These are phyloP conservation scores for Suillus placidus DNA, from an alignment of 768 basidiomycete genomes.

Conservation along the genomic window DNA sequence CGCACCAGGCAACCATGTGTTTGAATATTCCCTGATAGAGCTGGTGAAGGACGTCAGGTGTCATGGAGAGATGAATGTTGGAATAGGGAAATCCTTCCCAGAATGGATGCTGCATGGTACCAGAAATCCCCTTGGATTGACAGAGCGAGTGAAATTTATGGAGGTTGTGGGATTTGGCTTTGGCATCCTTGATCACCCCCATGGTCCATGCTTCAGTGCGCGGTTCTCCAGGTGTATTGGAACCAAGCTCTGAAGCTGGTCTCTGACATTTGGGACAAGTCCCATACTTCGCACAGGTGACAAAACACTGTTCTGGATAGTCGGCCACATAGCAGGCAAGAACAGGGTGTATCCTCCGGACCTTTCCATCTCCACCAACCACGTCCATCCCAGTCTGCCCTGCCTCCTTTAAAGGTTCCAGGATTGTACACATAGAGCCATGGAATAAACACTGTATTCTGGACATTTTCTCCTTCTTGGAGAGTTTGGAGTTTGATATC, in stretches of 20 bases:
- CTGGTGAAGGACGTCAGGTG: conserved; percentile 31
- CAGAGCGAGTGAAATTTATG: no score
- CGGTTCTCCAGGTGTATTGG: no score
- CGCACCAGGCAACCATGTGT: conserved; percentile 28
- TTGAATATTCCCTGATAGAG: conserved; percentile 32
- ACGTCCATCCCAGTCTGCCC: conserved; percentile 36
- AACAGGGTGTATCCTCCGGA: conserved; percentile 27
- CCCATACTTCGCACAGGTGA: not conserved
- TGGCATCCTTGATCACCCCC: no score
- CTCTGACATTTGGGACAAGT: conserved; percentile 12
- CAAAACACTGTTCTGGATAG: conserved; percentile 25
- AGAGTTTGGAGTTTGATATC: not conserved
- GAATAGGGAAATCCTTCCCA: conserved; percentile 19
- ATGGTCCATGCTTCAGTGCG: no score
- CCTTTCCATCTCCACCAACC: conserved; percentile 38
- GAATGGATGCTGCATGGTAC: no score
- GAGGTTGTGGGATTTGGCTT: no score
- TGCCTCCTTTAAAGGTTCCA: conserved; percentile 34
- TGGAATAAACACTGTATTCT: conserved; percentile 38
- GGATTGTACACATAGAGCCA: conserved; percentile 34
- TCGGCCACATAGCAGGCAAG: conserved; percentile 22
- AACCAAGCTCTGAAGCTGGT: no score
- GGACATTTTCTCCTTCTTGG: conserved; percentile 14
- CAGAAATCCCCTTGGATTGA: no score
- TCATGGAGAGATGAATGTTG: conserved; percentile 26